These are phyloP conservation scores for Russula sp. DNA, from an alignment of 768 basidiomycete genomes.

Conservation along the genomic window DNA sequence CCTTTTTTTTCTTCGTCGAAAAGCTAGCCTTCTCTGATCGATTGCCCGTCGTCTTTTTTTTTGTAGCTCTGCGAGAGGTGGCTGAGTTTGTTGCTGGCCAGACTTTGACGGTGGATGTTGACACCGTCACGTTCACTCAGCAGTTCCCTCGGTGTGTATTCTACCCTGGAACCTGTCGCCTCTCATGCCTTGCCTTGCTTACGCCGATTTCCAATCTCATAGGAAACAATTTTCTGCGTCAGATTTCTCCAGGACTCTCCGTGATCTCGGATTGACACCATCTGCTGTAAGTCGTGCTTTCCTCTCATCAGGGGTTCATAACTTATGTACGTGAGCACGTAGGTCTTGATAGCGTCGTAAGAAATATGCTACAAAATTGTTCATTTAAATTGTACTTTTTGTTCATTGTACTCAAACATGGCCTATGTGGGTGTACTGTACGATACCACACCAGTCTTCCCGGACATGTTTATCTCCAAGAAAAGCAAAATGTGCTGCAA, in stretches of 20 bases:
- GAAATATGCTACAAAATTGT: neutral
- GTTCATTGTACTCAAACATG: slow-evolving; percentile 5
- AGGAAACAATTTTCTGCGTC: slow-evolving; percentile 74
- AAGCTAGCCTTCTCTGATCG: neutral
- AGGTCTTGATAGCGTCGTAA: slow-evolving; percentile 30
- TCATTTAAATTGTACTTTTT: slow-evolving; percentile 15
- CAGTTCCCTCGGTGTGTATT: slow-evolving; percentile 76
- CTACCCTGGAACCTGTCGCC: neutral
- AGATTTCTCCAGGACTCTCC: slow-evolving; percentile 78
- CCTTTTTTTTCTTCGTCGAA: neutral
- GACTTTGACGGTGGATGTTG: slow-evolving; percentile 62
- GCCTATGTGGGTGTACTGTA: slow-evolving; percentile 7
- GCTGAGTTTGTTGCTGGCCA: slow-evolving; percentile 86
- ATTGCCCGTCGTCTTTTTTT: neutral
- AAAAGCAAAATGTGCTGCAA: slow-evolving; percentile 1
- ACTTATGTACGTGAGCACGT: neutral
- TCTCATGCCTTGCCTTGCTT: neutral
- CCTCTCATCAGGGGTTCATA: neutral
- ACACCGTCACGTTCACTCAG: slow-evolving; percentile 72
- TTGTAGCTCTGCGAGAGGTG: slow-evolving; percentile 72
- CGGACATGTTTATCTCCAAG: slow-evolving; percentile 4
- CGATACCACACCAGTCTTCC: slow-evolving; percentile 6
- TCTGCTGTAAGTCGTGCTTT: slow-evolving; percentile 62
- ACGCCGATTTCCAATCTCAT: neutral
- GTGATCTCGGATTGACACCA: slow-evolving; percentile 84